Conservation (phyloP, 2,329 filamentous ascomycete genomes). For the Trichophyton simii region DNA sequence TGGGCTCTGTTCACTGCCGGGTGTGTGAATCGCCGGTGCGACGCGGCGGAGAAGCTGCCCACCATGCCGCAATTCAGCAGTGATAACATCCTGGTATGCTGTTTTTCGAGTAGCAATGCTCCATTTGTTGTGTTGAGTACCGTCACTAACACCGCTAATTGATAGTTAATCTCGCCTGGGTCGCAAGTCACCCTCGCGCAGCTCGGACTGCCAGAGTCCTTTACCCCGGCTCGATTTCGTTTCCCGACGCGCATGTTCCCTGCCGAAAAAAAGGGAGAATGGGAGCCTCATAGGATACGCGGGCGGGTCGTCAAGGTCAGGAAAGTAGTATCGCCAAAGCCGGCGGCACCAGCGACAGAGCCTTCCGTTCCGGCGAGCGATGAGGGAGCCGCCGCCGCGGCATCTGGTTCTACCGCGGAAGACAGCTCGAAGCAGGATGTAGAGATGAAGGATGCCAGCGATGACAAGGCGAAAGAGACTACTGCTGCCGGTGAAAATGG, state of each 20-base stretch:
- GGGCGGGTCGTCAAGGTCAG: constrained; percentile 29
- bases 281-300: constrained; percentile 69
- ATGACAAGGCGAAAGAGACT: constrained; percentile 11
- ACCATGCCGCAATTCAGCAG: constrained; percentile 41
- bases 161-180: constrained; percentile 47
- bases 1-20: neutral
- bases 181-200: constrained; percentile 85
- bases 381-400: constrained; percentile 7
- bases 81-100: constrained; percentile 39
- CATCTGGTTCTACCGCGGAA: constrained; percentile 1
- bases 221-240: constrained; percentile 77
- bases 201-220: constrained; percentile 75
- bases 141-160: neutral
- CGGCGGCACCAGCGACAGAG: neutral
- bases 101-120: neutral
- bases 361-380: neutral
- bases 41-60: constrained; percentile 1
- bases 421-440: constrained; percentile 27
- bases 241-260: constrained; percentile 90
- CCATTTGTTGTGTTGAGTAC: neutral
- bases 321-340: constrained; percentile 2
- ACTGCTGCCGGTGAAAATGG: constrained; percentile 15
- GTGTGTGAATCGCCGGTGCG: neutral
- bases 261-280: constrained; percentile 61
- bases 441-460: constrained; percentile 34